These are phyloP conservation scores for Halophytophthora batemanensis DNA, from an alignment of 352 stramenopile genomes.

Conservation along the genomic window DNA sequence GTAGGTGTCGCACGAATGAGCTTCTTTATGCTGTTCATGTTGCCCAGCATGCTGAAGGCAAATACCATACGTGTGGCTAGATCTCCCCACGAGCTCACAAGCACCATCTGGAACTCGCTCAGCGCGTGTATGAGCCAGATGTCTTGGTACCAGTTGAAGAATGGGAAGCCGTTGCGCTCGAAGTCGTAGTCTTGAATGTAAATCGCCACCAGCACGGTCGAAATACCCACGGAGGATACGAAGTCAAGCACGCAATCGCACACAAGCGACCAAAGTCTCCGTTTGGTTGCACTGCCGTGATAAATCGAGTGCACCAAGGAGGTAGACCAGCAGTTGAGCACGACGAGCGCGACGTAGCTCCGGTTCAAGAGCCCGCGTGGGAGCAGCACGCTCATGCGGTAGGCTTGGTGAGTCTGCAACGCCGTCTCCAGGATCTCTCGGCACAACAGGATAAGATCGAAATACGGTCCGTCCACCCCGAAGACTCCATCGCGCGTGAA, in stretches of 20 bases:
- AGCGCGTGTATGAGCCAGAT: conserved; percentile 22
- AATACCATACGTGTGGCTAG: conserved; percentile 14
- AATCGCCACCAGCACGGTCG: conserved; percentile 4
- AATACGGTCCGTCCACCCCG: conserved; percentile 12
- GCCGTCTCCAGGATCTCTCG: conserved; percentile 12
- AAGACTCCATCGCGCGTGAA: conserved; percentile 7
- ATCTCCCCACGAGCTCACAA: conserved; percentile 24
- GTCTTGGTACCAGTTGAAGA: conserved; percentile 18
- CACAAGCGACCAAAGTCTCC: conserved; percentile 7
- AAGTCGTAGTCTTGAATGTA: conserved; percentile 16
- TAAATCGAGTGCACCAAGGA: conserved; percentile 15
- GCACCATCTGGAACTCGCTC: conserved; percentile 27
- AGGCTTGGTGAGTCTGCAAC: conserved; percentile 16
- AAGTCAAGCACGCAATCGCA: conserved; percentile 19
- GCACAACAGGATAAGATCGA: conserved; percentile 12
- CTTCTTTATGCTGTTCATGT: conserved; percentile 29
- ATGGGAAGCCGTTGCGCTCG: conserved; percentile 2
- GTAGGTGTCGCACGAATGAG: neutral
- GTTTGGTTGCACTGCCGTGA: conserved; percentile 3
- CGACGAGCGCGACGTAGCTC: conserved; percentile 16
- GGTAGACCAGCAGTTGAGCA: conserved; percentile 49
- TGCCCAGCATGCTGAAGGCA: conserved; percentile 21
- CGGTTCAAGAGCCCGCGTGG: conserved; percentile 21
- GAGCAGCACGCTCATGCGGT: conserved; percentile 15
- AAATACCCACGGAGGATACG: conserved; percentile 20